Percentiles rank a stretch among this genome's conserved stretches.
phyloP scores from a whole-genome alignment of 2,329 filamentous ascomycete species.

The Aspergillus brunneoviolaceus region DNA sequence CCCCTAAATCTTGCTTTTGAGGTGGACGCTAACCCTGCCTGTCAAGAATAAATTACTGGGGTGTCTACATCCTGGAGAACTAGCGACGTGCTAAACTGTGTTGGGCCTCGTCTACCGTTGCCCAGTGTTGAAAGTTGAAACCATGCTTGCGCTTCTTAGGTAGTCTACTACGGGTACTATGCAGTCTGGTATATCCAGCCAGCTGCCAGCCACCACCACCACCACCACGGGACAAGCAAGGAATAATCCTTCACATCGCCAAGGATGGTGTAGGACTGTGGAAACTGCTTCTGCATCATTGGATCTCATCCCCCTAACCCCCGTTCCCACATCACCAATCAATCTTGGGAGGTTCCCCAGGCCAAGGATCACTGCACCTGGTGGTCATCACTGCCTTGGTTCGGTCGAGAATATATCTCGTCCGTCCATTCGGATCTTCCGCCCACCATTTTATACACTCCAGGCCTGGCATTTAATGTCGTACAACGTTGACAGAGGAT shows the following conservation, averaged over 20 bases:
- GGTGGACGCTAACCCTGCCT: background rate
- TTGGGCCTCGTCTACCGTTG: constrained; percentile 4
- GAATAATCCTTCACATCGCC: background rate
- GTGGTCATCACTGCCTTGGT: background rate
- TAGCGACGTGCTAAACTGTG: background rate
- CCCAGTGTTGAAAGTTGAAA: background rate
- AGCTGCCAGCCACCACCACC: background rate
- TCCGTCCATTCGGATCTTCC: background rate
- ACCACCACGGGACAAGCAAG: background rate
- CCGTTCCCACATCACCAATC: background rate
- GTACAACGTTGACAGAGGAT: background rate
- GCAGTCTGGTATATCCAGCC: background rate
- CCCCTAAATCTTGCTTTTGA: background rate
- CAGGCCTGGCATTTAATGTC: background rate
- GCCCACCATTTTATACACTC: background rate
- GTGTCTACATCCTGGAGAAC: background rate
- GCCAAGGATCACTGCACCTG: background rate
- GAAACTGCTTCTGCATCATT: background rate
- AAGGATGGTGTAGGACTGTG: background rate
- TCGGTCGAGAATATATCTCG: background rate
- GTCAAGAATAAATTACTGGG: background rate
- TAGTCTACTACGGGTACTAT: no score
- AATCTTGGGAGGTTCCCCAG: background rate
- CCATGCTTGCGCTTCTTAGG: background rate
- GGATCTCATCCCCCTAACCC: background rate